Conservation (phyloP, 2,329 filamentous ascomycete species). For the Acrocalymma vagum region DNA sequence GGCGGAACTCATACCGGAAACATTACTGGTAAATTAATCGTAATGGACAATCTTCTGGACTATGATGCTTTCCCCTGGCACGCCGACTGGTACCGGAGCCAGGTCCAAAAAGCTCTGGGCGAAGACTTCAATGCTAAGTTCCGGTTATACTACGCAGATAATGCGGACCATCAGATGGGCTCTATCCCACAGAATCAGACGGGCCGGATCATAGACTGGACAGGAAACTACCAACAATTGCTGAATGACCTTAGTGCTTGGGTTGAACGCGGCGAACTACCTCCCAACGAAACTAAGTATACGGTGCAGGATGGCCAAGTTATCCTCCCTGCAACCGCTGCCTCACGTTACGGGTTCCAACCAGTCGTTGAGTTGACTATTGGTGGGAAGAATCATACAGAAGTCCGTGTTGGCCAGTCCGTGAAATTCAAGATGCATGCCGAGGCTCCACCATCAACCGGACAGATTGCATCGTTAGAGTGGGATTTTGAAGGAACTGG, state of each 20-base stretch:
- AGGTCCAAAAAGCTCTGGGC: constrained; percentile 4
- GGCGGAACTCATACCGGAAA: constrained; percentile 8
- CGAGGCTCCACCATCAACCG: background rate
- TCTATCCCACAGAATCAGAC: background rate
- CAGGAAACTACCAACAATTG: background rate
- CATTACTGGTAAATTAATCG: constrained; percentile 10
- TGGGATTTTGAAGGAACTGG: background rate
- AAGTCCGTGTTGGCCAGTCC: no score
- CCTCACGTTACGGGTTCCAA: background rate
- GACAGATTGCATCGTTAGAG: background rate
- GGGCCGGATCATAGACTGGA: background rate
- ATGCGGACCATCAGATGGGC: constrained; percentile 1
- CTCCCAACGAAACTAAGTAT: background rate
- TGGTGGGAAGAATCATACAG: no score
- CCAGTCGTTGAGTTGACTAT: no score
- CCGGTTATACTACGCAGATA: constrained; percentile 5
- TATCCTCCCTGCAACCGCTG: background rate
- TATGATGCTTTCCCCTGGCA: constrained; percentile 15
- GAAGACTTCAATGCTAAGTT: background rate
- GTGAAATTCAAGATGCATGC: background rate
- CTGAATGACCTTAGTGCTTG: constrained; percentile 2
- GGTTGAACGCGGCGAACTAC: background rate
- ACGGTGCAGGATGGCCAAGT: background rate
- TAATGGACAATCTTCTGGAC: constrained; percentile 8
- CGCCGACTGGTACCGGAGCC: constrained; percentile 9